A percentile compares a stretch with the other conserved stretches of the same genome.
phyloP scores from a whole-genome alignment of 106 monocot species.

The Hemerocallis citrina region DNA sequence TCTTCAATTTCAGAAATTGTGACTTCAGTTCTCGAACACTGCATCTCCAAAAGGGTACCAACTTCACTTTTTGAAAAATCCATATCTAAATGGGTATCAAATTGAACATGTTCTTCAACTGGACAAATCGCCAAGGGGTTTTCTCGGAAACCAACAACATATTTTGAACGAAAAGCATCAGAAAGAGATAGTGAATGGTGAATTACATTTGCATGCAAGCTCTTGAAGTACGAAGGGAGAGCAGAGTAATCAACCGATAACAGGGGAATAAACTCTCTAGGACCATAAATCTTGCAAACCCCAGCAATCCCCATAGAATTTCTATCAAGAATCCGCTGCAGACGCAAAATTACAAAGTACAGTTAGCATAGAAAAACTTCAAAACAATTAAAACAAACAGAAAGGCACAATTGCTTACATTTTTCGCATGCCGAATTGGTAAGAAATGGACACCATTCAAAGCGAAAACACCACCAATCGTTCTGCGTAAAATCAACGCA shows the following conservation, averaged over 20 bases:
- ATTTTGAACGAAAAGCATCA: slow-evolving; percentile 4
- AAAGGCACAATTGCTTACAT: slow-evolving; percentile 38
- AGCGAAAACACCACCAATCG: slow-evolving; percentile 27
- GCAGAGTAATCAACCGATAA: slow-evolving; percentile 52
- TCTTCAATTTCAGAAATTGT: slow-evolving; percentile 7
- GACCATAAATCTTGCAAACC: slow-evolving; percentile 44
- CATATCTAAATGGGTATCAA: background rate
- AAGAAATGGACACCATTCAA: slow-evolving; percentile 50
- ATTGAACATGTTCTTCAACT: slow-evolving; percentile 6
- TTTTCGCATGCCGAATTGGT: slow-evolving; percentile 19
- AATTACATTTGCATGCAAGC: slow-evolving; percentile 30
- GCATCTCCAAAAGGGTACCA: background rate
- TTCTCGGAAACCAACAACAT: background rate
- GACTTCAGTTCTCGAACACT: background rate
- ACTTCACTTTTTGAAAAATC: background rate
- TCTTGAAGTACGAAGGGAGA: slow-evolving; percentile 60
- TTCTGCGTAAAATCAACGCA: slow-evolving; percentile 23
- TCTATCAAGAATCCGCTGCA: slow-evolving; percentile 23
- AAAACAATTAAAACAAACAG: background rate
- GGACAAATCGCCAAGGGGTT: background rate
- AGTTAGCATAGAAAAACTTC: background rate
- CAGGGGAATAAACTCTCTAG: slow-evolving; percentile 21
- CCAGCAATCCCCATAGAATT: slow-evolving; percentile 22
- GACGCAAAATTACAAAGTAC: too few relatives aligned
- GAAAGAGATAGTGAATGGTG: slow-evolving; percentile 24